Percentiles rank a stretch among this genome's conserved stretches.
These are phyloP conservation scores for Rhizophagus sp. DNA, from an alignment of 192 early-diverging fungal species.

Conservation along the genomic window DNA sequence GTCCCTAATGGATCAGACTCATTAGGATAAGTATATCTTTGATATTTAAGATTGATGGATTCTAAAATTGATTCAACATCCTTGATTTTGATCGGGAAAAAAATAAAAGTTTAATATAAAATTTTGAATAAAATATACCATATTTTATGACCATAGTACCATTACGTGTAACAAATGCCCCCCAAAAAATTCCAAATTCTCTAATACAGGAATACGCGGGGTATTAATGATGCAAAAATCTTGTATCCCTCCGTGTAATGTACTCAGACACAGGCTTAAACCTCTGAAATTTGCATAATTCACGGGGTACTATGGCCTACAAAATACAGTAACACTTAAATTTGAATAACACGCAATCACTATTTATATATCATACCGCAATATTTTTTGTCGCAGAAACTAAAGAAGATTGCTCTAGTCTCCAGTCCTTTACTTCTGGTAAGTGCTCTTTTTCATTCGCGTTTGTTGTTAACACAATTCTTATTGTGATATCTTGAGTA, in stretches of 20 bases:
- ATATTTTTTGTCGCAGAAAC: slow-evolving; percentile 1
- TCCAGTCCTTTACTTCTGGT: slow-evolving; percentile 13
- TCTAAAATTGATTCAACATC: slow-evolving; percentile 10
- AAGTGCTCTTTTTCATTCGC: background rate
- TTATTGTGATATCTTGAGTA: background rate
- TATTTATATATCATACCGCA: background rate
- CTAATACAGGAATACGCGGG: too few relatives aligned
- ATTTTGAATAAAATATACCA: background rate
- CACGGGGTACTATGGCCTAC: too few relatives aligned
- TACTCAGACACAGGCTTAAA: too few relatives aligned
- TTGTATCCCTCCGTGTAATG: too few relatives aligned
- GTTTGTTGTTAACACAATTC: slow-evolving; percentile 1
- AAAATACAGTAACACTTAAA: too few relatives aligned
- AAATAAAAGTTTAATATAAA: background rate
- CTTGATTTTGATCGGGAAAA: background rate
- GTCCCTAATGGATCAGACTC: background rate
- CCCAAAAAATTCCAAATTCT: too few relatives aligned
- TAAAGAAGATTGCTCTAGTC: background rate
- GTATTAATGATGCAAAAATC: too few relatives aligned
- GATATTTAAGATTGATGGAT: background rate
- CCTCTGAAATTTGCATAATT: too few relatives aligned
- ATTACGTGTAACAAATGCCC: too few relatives aligned
- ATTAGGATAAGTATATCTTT: slow-evolving; percentile 21
- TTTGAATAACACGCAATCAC: too few relatives aligned
- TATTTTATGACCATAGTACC: background rate